Evolutionary conservation across 768 basidiomycete genomes (phyloP), one percentile per base, ranked within the genome.

Genomic region (Nidularia sp.): DNA sequence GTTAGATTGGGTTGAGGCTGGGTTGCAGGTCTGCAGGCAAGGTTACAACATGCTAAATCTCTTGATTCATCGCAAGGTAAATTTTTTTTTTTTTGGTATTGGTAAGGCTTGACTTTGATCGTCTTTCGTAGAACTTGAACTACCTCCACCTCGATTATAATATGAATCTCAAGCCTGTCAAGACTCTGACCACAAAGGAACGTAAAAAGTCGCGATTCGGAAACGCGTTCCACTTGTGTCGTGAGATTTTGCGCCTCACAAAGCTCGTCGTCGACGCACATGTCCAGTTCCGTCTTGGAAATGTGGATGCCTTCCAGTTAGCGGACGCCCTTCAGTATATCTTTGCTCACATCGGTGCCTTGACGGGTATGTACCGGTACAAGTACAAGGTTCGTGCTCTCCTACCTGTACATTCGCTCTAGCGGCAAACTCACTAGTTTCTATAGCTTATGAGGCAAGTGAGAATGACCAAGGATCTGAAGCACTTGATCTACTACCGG

Each of bases 381-480:
- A 98, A 98, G 77, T 99, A 99, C 78, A 98, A n/a, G n/a, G n/a
- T n/a, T n/a, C n/a, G n/a, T n/a, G n/a, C n/a, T n/a, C n/a, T n/a
- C n/a, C n/a, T n/a, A n/a, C n/a, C n/a, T n/a, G n/a, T n/a, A n/a
- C n/a, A n/a, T n/a, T n/a, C n/a, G n/a, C n/a, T n/a, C n/a, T n/a
- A n/a, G n/a, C n/a, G n/a, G n/a, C n/a, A n/a, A n/a, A n/a, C n/a
- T n/a, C n/a, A n/a, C n/a, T n/a, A n/a, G n/a, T n/a, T n/a, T n/a
- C n/a, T n/a, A n/a, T n/a, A 98, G 92, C 79, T 99, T 55, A 99
- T 99, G 97, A 82, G 93, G 64, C 97, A 99, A 85, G 94, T 99
- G 36, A 88, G 97, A 57, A 96, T 96, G 94, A 97, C 93, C 61
- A 99, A 98, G 81, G 97, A 98, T 68, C 69, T 98, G 67, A 99